Percentiles rank a stretch among this genome's conserved stretches.
Evolutionary conservation across 352 stramenopile genomes (phyloP).

Genomic region (Pythium vanterpoolii): DNA sequence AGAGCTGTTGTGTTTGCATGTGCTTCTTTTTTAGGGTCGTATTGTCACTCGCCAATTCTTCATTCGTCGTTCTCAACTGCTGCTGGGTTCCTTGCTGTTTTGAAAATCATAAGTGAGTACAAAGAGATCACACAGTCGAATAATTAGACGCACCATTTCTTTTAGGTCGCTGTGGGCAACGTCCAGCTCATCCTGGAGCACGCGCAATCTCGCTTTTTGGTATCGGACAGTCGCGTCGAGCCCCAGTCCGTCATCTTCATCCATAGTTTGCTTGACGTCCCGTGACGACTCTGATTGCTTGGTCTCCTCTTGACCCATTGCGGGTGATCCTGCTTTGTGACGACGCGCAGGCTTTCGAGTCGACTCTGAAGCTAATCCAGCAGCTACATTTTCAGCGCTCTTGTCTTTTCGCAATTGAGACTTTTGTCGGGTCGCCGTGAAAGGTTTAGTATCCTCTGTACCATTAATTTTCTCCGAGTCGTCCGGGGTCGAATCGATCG

Average conservation of each 20-base stretch:
- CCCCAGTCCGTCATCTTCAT: conserved; percentile 36
- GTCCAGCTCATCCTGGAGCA: conserved; percentile 71
- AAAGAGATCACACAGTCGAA: background rate
- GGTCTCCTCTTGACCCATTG: background rate
- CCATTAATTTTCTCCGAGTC: background rate
- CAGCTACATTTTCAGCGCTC: background rate
- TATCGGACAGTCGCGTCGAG: conserved; percentile 64
- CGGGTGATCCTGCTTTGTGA: conserved; percentile 1
- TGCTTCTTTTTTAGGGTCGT: conserved; percentile 46
- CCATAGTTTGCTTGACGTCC: background rate
- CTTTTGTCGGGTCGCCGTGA: background rate
- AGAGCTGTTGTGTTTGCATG: conserved; percentile 59
- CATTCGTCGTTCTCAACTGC: conserved; percentile 36
- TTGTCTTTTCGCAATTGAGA: conserved; percentile 5
- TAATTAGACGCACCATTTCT: conserved; percentile 35
- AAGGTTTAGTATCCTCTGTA: background rate
- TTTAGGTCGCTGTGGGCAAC: conserved; percentile 31
- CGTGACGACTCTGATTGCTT: background rate
- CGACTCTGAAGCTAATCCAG: background rate
- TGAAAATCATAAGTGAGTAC: background rate
- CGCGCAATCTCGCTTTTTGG: conserved; percentile 66
- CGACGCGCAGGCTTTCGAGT: conserved; percentile 10
- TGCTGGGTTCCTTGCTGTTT: conserved; percentile 38
- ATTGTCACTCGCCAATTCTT: conserved; percentile 50
- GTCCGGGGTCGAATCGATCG: conserved; percentile 38